Base-by-base conservation (phyloP, 2,329 filamentous ascomycete genomes). In the Didymellaceae sp. region DNA sequence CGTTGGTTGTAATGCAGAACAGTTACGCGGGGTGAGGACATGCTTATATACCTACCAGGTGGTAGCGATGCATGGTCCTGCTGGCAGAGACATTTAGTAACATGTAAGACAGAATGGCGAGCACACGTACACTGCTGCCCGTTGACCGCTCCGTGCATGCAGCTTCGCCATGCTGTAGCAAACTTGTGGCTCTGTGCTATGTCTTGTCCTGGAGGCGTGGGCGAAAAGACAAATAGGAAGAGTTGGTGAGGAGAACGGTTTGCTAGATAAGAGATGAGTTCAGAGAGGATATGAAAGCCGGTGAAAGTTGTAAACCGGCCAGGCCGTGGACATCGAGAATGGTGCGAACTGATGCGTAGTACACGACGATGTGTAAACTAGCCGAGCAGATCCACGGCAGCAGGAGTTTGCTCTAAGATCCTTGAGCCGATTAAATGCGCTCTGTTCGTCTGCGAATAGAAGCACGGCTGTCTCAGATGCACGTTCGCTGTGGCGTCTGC, bases 171-270 rank as follows among this genome's bases (percentile, higher is more conserved):
- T 37, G 17, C 30, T 6, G 18, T 13, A 41, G 41, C 35, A 51
- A 45, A 45, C 47, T 16, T 40, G 6, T 5, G 13, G 41, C 30
- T 20, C 31, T 18, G 35, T 41, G 24, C 31, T 6, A 17, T 45
- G 17, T 51, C 34, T 44, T 45, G 24, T 8, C 9, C 28, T 28
- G 8, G 17, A 33, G 4, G 7, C 18, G 13, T 9, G 13, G 13
- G 26, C 5, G 11, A 13, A 13, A 5, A 20, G 24, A 6, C 9
- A 8, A 2, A 10, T 10, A 20, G 16, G 6, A 26, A 10, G 6
- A n/a, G 7, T 9, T 5, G 11, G n/a, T 28, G 7, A 6, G 7
- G 24, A 25, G 3, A 6, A 6, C 24, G n/a, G n/a, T n/a, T 25
- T 25, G 24, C 24, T 45, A 17, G 14, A 32, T n/a, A n/a, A n/a